Percentiles rank a stretch among this genome's conserved stretches.
These are phyloP conservation scores for Eremochloa ophiuroides DNA, from an alignment of 176 grass and related monocot species.

Conservation along the genomic window DNA sequence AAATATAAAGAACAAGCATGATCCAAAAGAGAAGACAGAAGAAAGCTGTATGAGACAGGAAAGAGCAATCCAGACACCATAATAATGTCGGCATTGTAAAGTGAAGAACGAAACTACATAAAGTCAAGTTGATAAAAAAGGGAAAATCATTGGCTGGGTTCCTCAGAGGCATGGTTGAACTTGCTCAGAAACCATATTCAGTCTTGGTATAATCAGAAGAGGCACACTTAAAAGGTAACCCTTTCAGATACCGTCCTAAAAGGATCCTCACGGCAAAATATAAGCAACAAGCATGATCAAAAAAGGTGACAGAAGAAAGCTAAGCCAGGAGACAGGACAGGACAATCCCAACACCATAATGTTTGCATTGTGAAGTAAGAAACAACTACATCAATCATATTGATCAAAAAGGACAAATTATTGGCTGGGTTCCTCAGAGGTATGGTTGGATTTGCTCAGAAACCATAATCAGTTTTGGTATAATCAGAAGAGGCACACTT, in stretches of 20 bases:
- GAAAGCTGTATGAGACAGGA: neutral
- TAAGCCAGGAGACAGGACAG: neutral
- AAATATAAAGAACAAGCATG: neutral
- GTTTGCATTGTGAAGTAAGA: neutral
- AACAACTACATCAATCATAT: neutral
- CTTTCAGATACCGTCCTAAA: conserved; percentile 9
- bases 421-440: neutral
- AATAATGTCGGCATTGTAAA: neutral
- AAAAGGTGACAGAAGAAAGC: neutral
- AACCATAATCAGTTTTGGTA: neutral
- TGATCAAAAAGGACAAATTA: neutral
- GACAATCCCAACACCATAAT: neutral
- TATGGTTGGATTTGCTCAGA: neutral
- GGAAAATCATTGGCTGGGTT: neutral
- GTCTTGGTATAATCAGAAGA: neutral
- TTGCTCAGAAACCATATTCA: neutral
- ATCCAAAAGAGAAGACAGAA: neutral
- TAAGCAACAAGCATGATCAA: neutral
- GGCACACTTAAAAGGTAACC: neutral
- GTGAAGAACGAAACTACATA: neutral
- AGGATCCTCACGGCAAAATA: neutral
- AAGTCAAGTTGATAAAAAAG: neutral
- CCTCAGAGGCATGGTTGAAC: neutral
- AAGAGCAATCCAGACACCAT: neutral
- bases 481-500: neutral